Evolutionary conservation across 495 filamentous ascomycete species (phyloP).

Genomic region (Aspergillus affinis): DNA sequence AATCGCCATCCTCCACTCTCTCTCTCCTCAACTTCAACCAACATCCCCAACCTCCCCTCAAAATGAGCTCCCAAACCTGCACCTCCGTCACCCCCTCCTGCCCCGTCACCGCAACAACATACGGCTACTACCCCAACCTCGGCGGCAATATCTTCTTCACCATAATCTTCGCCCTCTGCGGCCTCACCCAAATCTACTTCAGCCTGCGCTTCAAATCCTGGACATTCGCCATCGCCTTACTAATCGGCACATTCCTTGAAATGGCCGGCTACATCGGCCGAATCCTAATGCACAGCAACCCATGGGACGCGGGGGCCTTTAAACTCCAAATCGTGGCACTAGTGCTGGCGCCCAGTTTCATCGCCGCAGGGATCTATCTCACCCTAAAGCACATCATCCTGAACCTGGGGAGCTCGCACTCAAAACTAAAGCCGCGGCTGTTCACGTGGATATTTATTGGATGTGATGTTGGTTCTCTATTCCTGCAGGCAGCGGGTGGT

Average conservation of each 20-base stretch:
- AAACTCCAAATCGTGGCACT: slow-evolving; percentile 68
- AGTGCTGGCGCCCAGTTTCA: slow-evolving; percentile 63
- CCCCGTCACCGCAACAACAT: slow-evolving; percentile 59
- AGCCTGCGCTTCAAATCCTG: slow-evolving; percentile 61
- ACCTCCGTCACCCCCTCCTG: slow-evolving; percentile 49
- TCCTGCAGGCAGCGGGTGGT: slow-evolving; percentile 65
- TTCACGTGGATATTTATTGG: slow-evolving; percentile 71
- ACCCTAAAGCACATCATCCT: slow-evolving; percentile 66
- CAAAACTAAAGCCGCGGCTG: slow-evolving; percentile 52
- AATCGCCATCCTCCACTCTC: background rate
- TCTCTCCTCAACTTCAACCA: background rate
- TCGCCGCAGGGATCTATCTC: slow-evolving; percentile 66
- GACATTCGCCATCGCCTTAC: slow-evolving; percentile 56
- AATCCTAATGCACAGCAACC: slow-evolving; percentile 58
- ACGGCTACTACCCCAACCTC: slow-evolving; percentile 66
- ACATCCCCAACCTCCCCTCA: slow-evolving; percentile 11
- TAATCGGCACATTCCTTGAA: slow-evolving; percentile 47
- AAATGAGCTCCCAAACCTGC: slow-evolving; percentile 41
- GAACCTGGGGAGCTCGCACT: slow-evolving; percentile 52
- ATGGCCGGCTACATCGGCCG: slow-evolving; percentile 60
- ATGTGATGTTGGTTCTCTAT: slow-evolving; percentile 62
- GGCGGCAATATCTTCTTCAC: slow-evolving; percentile 63
- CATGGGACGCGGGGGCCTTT: slow-evolving; percentile 58
- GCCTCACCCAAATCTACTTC: slow-evolving; percentile 44
- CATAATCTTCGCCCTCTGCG: slow-evolving; percentile 52